Percentiles rank a stretch among this genome's conserved stretches.
Evolutionary conservation across 805 yeast species (phyloP).

Genomic region (Teunomyces kruisii): DNA sequence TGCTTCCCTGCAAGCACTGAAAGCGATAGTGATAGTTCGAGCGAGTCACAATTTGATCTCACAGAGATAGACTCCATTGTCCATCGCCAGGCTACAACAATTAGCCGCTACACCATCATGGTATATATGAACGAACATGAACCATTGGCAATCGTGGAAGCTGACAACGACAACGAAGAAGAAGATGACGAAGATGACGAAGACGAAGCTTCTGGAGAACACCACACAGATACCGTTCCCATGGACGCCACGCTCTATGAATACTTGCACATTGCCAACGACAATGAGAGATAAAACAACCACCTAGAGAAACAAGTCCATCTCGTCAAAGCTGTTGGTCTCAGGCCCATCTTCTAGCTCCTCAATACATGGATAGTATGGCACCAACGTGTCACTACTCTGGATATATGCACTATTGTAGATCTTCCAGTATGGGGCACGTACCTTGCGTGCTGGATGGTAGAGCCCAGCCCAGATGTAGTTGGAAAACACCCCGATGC

Average conservation of each 20-base stretch:
- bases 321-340: constrained; percentile 44
- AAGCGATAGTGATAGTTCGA: constrained; percentile 21
- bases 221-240: background rate
- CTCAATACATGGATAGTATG: constrained; percentile 61
- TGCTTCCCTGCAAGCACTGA: constrained; percentile 51
- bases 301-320: constrained; percentile 46
- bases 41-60: constrained; percentile 11
- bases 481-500: constrained; percentile 70
- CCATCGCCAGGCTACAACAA: constrained; percentile 53
- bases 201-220: too few relatives aligned
- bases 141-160: constrained; percentile 3
- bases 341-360: constrained; percentile 10
- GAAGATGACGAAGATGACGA: background rate
- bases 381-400: constrained; percentile 72
- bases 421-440: constrained; percentile 81
- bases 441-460: constrained; percentile 88
- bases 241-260: background rate
- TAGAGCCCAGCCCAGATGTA: constrained; percentile 87
- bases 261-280: background rate
- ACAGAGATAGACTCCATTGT: constrained; percentile 45
- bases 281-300: background rate
- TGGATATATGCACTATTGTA: constrained; percentile 77
- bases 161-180: constrained; percentile 5
- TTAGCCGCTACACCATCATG: constrained; percentile 46
- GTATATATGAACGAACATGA: constrained; percentile 30